Base-by-base conservation (phyloP, 75 land plant genomes). In the Sequoia sempervirens region DNA sequence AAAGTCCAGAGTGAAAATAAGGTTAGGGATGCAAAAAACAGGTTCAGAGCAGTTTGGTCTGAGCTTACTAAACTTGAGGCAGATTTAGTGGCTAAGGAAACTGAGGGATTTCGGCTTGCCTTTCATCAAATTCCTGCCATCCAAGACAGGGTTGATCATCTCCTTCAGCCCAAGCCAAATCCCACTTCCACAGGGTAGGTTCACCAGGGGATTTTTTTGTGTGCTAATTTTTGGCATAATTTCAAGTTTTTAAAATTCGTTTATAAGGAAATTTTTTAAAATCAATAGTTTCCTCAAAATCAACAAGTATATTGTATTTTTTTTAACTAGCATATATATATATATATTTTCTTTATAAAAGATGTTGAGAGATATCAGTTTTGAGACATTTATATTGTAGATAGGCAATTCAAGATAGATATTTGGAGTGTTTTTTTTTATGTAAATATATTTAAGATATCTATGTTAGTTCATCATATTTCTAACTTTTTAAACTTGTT, bases 61-160 rank as follows among this genome's bases (percentile, higher is more conserved):
- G 91, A 81, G 79, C 52, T 87, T 18, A 91, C 50, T 12, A 92
- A 88, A 64, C 85, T 93, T 34, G 92, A 91, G 69, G 89, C 90
- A 78, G 36, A 30, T 74, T 87, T 93, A 7, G 4, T 32, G 75
- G 88, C 84, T 75, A 89, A 80, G 76, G 94, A 91, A 85, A 87
- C 84, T 0, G 13, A 87, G 74, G 88, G 84, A 10, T 68, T 84
- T 46, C 91, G 92, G 64, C 75, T 93, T 82, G 91, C 85, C 2
- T 64, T 90, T 18, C 79, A 90, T 85, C 91, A 93, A 79, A 85
- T 93, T 56, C 52, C 84, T 17, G 91, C 88, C 74, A 90, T 91
- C 34, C 84, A 88, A 81, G 64, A 86, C 47, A 88, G 91, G 80
- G 34, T 8, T 69, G 12, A 80, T 58, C 64, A 20, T 26, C 64